Evolutionary conservation across 495 filamentous ascomycete genomes (phyloP), one percentile per base, ranked within the genome.

Genomic region (Aspergillus avenaceus): DNA sequence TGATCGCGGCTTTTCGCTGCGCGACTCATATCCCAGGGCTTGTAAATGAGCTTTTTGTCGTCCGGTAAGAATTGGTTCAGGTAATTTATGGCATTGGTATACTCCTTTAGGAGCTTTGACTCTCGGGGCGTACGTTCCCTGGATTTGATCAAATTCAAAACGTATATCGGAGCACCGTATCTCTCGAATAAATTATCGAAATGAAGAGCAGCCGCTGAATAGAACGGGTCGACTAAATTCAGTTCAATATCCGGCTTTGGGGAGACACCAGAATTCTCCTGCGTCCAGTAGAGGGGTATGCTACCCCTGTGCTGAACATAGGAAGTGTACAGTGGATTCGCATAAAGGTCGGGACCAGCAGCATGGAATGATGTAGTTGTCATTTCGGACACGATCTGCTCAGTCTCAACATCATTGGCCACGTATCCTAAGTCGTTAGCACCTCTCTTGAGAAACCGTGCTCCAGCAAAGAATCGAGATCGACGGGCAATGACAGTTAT

Each of bases 401-500:
- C 93, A 5, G 95, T 97, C 69, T 98, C 95, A n/a, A 98, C 93
- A 67, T 98, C 93, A 61, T 98, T 98, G 29, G 93, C 93, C 44
- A 98, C 93, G 67, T 96, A 96, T 18, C 93, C 93, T 47, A 96
- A 59, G 66, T 98, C 95, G 59, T 98, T 98, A 34, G 91, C 86
- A 34, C 93, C 93, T 47, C 93, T 82, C 69, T 98, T 98, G 44
- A 98, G 69, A 55, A 97, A 98, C 3, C 93, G 79, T 21, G 93
- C 93, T 34, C 93, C 93, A 1, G 93, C 93, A 69, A 97, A 98
- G 66, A 86, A 90, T 11, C 95, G 81, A 26, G 95, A 97, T 8
- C 93, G 82, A 45, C 93, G 82, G 1, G 93, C 93, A 57, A 98
- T 93, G 41, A 98, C 80, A 1, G 92, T 91, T 37, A 97, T 91